These are phyloP conservation scores for Colletotrichum spaethianum DNA, from an alignment of 2,329 filamentous ascomycete genomes.

Conservation along the genomic window DNA sequence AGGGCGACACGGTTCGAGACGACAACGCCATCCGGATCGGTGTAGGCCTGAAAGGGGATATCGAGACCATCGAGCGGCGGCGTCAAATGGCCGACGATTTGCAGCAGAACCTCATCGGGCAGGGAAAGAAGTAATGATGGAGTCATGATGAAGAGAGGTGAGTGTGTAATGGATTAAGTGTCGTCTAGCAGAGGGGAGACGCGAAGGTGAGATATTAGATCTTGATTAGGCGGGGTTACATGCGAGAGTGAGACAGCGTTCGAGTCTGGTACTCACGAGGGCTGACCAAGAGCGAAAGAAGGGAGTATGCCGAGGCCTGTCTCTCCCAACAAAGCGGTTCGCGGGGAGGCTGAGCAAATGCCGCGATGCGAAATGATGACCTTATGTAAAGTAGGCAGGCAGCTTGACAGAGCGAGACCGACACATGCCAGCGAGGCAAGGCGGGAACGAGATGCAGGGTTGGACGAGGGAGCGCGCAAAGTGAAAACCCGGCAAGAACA, in stretches of 20 bases:
- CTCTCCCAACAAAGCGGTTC: conserved; percentile 13
- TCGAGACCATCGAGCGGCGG: conserved; percentile 39
- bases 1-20: conserved; percentile 37
- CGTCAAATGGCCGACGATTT: conserved; percentile 38
- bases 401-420: conserved; percentile 5
- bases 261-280: not conserved
- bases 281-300: not conserved
- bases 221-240: conserved; percentile 23
- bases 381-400: conserved; percentile 18
- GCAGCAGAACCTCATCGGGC: conserved; percentile 37
- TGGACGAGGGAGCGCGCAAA: conserved; percentile 13
- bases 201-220: conserved; percentile 29
- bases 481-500: conserved; percentile 5
- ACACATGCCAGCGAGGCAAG: conserved; percentile 3
- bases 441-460: conserved; percentile 22
- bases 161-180: not conserved
- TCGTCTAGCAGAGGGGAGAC: not conserved
- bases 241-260: conserved; percentile 16
- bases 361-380: conserved; percentile 2
- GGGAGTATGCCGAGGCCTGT: conserved; percentile 24
- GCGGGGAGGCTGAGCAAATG: conserved; percentile 2
- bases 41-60: conserved; percentile 37
- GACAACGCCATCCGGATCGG: conserved; percentile 38
- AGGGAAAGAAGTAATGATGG: conserved; percentile 30
- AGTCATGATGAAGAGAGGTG: conserved; percentile 1